Evolutionary conservation across 331 rosid genomes (phyloP), one percentile per base, ranked within the genome.

Genomic region (Malus hybrid): DNA sequence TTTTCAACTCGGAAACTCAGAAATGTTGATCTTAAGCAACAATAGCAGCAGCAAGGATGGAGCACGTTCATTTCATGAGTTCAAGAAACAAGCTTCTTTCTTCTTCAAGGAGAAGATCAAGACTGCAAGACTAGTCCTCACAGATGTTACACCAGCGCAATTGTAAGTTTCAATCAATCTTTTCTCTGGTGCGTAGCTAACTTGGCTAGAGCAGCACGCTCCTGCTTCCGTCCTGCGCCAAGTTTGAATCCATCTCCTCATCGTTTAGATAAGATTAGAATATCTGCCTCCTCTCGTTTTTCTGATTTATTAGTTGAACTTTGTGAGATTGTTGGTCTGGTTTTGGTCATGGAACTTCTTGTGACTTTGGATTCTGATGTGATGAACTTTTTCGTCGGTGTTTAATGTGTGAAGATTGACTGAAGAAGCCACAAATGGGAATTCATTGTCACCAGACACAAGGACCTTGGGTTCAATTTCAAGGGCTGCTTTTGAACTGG

Each of bases 81-180:
- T 92, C 83, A 92, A 88, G 80, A 95, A 85, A 54, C 99, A 95
- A 73, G 99, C 99, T 67, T 95, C 99, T 62, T 95, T 89, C 86
- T 95, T 90, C 83, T 73, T 95, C 78, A 95, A 89, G 86, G 97
- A 90, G 86, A 95, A 95, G 78, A 76, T 95, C 84, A 95, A 90
- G 85, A 90, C 88, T 72, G 97, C 97, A 27, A 90, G 99, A 86
- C 81, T 95, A 70, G 99, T 91, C 71, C 93, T 95, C 73, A 95
- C 99, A 13, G 97, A 95, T 89, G 97, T 92, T 74, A 95, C 99
- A 60, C 89, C 97, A 14, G 91, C 96, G 42, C 80, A 95, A 76
- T 68, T 95, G 96, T 93, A 80, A 90, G 65, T 68, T 52, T 52
- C 10, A 16, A 52, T 52, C 57, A 52, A 18, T 52, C 10, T 2